Evolutionary conservation across 371 early-diverging fungal genomes (phyloP), one percentile per base, ranked within the genome.

Genomic region (Saksenaea oblongispora): DNA sequence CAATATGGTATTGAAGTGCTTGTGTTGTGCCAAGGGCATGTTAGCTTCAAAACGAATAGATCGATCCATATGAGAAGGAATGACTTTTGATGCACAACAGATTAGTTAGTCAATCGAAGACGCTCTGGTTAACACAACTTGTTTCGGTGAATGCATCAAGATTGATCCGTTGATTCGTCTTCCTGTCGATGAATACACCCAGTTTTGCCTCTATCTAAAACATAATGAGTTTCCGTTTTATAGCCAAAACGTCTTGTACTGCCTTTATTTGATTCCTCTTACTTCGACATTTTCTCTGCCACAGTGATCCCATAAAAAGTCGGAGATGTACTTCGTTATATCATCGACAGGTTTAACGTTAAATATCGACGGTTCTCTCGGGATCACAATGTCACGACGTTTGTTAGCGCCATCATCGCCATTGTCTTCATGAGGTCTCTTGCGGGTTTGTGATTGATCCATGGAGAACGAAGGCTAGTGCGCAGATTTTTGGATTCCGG

Each of bases 161-260:
- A n/a, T 66, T 63, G 15, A 92, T 70, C 31, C 94, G 83, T 55
- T 76, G 65, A 0, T 75, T 62, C 3, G 85, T 85, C 18, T 67
- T 67, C 59, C 83, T 91, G 64, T 91, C 91, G 5, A 91, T 69
- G 39, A 94, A 70, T 22, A 81, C 58, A 15, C 94, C 94, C 18
- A 94, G 71, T 69, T 94, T 94, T 15, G 91, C 93, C 69, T 94
- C 94, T 62, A 94, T 92, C 90, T 91, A 62, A 18, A 37, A 2
- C 22, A 54, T 17, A 31, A 39, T 14, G 5, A 54, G 9, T 13
- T 15, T n/a, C 24, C 34, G 7, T 59, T 41, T 62, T 14, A 15
- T 9, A 22, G 34, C 56, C 7, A 22, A 22, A 56, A 31, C 17
- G 34, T 37, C 5, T 57, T 57, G 10, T 57, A 18, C 15, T 59